Percentiles rank a stretch among this genome's conserved stretches.
Conservation (phyloP, 148 eudicot species). For the Amaranthus hypochondriacus region DNA sequence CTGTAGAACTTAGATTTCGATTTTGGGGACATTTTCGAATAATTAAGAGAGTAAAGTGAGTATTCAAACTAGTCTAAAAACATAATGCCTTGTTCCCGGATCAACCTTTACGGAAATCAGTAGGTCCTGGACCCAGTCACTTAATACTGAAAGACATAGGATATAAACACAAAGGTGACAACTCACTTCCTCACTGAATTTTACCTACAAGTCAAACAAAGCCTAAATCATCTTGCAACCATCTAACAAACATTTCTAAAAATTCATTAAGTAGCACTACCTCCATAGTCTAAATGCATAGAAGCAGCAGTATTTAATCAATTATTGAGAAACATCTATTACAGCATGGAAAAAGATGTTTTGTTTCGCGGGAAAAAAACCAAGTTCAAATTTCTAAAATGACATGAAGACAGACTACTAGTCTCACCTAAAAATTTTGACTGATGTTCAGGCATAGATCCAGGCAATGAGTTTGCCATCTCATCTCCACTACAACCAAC, state of each 20-base stretch:
- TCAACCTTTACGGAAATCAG: neutral
- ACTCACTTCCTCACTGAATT: neutral
- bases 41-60: no score
- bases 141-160: neutral
- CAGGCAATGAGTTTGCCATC: conserved; percentile 12
- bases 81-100: neutral
- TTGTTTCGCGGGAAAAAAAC: neutral
- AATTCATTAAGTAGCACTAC: neutral
- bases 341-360: neutral
- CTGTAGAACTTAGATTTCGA: no score
- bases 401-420: conserved; percentile 24
- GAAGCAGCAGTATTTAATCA: neutral
- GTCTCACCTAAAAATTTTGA: conserved; percentile 13
- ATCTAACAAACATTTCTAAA: neutral
- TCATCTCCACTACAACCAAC: conserved; percentile 19
- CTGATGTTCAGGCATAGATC: conserved; percentile 13
- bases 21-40: no score
- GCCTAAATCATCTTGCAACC: neutral
- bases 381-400: neutral
- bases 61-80: no score
- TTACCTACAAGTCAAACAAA: neutral
- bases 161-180: neutral
- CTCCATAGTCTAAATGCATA: neutral
- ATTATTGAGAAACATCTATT: neutral
- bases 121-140: neutral